phyloP scores from a whole-genome alignment of 148 eudicot genomes.

The Heliamphora exappendiculata region DNA sequence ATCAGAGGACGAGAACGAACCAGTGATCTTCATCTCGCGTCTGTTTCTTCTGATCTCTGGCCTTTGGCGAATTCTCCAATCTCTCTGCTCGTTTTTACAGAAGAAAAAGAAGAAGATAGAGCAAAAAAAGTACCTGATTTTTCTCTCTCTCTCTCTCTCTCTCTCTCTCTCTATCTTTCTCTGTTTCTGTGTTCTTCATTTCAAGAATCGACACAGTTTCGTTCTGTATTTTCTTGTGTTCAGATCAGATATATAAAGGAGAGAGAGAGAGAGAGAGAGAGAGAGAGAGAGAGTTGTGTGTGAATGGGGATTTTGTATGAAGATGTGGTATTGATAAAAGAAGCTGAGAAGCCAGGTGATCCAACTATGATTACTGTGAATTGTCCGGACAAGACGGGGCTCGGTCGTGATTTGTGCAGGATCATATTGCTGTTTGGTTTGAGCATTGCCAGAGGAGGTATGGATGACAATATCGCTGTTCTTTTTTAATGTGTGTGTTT shows the following conservation, averaged over 20 bases:
- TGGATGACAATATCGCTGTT: not conserved
- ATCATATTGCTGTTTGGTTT: constrained; percentile 23
- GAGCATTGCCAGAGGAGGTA: constrained; percentile 30
- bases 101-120: not conserved
- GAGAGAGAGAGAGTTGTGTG: constrained; percentile 4
- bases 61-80: constrained; percentile 10
- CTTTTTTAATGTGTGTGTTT: not conserved
- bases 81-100: not conserved
- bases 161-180: not conserved
- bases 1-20: not conserved
- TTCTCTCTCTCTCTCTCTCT: not conserved
- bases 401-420: constrained; percentile 28
- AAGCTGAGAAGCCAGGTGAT: constrained; percentile 20
- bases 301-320: constrained; percentile 22
- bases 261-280: not conserved
- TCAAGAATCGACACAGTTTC: not conserved
- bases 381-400: constrained; percentile 28
- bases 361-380: constrained; percentile 22
- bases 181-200: not conserved
- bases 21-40: not conserved
- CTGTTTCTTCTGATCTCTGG: not conserved
- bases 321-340: constrained; percentile 21
- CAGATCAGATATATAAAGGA: not conserved
- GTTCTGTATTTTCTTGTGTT: not conserved
- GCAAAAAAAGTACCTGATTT: not conserved